phyloP scores from a whole-genome alignment of 257 asterid species.

The Pogostemon cablin region DNA sequence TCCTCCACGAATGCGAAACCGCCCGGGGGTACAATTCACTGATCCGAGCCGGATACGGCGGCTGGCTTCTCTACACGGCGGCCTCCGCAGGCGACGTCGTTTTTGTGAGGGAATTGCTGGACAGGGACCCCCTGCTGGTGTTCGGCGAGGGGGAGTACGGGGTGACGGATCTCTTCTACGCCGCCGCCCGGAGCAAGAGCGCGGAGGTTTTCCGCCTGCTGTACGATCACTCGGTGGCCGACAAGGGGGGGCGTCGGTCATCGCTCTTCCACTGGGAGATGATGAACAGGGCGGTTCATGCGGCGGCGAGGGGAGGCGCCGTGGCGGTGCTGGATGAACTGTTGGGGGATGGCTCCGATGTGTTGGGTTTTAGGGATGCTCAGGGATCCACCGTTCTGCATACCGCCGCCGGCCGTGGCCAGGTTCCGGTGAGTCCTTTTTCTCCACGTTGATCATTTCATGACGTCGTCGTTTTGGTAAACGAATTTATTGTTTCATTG shows the following conservation, averaged over 20 bases:
- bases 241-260: conserved; percentile 36
- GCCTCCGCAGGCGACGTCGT: conserved; percentile 78
- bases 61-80: conserved; percentile 95
- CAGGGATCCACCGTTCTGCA: conserved; percentile 82
- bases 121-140: conserved; percentile 62
- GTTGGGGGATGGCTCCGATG: conserved; percentile 61
- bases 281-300: conserved; percentile 78
- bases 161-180: conserved; percentile 77
- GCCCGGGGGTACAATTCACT: conserved; percentile 61
- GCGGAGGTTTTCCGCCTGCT: conserved; percentile 62
- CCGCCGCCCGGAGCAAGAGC: conserved; percentile 75
- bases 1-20: conserved; percentile 60
- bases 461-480: not conserved
- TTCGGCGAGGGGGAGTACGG: conserved; percentile 97
- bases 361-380: conserved; percentile 70
- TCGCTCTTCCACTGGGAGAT: conserved; percentile 58
- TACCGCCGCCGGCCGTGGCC: conserved; percentile 83
- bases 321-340: conserved; percentile 60
- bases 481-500: not conserved
- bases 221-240: conserved; percentile 48
- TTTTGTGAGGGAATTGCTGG: conserved; percentile 67
- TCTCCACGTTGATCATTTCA: not conserved
- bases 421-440: conserved; percentile 62
- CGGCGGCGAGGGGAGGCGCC: conserved; percentile 88
- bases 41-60: conserved; percentile 93